phyloP scores from a whole-genome alignment of 2,329 filamentous ascomycete genomes.

The Huntiella decipiens region DNA sequence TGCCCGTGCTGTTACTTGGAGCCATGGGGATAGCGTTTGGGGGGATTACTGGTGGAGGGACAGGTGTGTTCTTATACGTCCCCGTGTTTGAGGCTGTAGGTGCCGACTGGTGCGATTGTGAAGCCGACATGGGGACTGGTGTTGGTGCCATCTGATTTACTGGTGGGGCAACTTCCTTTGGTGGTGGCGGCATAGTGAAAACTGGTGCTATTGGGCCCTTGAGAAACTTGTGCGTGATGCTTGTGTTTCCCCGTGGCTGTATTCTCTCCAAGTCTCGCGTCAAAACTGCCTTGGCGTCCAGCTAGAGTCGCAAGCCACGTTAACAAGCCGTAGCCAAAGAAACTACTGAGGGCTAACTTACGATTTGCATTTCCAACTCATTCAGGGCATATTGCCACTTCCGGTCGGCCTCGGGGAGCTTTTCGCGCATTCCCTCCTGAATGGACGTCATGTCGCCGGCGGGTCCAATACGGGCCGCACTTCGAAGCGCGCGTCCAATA shows the following conservation, averaged over 20 bases:
- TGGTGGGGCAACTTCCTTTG: neutral
- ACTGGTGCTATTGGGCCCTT: slow-evolving; percentile 6
- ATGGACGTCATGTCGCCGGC: slow-evolving; percentile 9
- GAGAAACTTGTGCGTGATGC: slow-evolving; percentile 4
- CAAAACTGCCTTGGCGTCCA: slow-evolving; percentile 29
- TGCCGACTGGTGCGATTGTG: neutral
- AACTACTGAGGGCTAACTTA: slow-evolving; percentile 17
- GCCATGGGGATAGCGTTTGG: slow-evolving; percentile 1
- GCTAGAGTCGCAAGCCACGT: slow-evolving; percentile 13
- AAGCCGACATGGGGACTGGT: neutral
- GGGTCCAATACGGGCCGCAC: slow-evolving; percentile 9
- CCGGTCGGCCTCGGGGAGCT: slow-evolving; percentile 27
- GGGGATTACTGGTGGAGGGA: slow-evolving; percentile 10
- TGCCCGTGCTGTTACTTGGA: neutral
- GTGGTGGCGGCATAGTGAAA: slow-evolving; percentile 1
- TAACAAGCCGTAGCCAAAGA: neutral
- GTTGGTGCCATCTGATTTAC: neutral
- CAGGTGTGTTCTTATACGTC: slow-evolving; percentile 6
- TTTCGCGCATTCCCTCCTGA: slow-evolving; percentile 19
- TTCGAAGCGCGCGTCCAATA: slow-evolving; percentile 6
- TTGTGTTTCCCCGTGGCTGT: slow-evolving; percentile 14
- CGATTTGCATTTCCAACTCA: slow-evolving; percentile 37
- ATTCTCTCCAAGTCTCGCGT: slow-evolving; percentile 12
- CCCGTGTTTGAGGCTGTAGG: neutral
- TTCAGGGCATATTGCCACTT: slow-evolving; percentile 35